A percentile compares a stretch with the other conserved stretches of the same genome.
These are phyloP conservation scores for Botryotinia calthae DNA, from an alignment of 2,329 filamentous ascomycete genomes.

Conservation along the genomic window DNA sequence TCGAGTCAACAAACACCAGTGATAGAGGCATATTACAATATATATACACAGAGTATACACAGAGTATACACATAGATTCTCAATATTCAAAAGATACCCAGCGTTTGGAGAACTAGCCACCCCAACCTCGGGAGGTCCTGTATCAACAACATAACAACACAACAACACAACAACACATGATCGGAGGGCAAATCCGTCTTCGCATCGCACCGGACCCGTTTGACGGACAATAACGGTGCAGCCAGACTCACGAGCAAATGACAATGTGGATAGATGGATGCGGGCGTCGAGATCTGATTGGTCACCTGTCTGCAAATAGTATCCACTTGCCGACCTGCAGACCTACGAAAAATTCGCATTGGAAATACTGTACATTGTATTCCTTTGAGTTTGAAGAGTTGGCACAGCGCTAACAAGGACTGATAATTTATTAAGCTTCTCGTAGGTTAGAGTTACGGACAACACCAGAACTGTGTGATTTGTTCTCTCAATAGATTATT, in stretches of 20 bases:
- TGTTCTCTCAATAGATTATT: no score
- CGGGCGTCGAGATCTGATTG: background rate
- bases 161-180: background rate
- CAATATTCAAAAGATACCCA: background rate
- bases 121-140: background rate
- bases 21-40: no score
- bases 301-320: background rate
- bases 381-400: no score
- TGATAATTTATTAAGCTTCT: no score
- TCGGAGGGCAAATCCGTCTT: background rate
- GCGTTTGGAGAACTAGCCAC: background rate
- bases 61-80: no score
- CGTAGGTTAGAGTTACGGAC: no score
- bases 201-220: background rate
- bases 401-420: no score
- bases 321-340: slow-evolving; percentile 6
- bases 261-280: background rate
- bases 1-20: background rate
- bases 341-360: slow-evolving; percentile 18
- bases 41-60: no score
- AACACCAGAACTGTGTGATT: no score
- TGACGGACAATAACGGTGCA: background rate
- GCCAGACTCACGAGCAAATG: background rate
- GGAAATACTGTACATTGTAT: no score
- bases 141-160: no score